Evolutionary conservation across 2,329 filamentous ascomycete species (phyloP).

Genomic region (Penicillium freii): DNA sequence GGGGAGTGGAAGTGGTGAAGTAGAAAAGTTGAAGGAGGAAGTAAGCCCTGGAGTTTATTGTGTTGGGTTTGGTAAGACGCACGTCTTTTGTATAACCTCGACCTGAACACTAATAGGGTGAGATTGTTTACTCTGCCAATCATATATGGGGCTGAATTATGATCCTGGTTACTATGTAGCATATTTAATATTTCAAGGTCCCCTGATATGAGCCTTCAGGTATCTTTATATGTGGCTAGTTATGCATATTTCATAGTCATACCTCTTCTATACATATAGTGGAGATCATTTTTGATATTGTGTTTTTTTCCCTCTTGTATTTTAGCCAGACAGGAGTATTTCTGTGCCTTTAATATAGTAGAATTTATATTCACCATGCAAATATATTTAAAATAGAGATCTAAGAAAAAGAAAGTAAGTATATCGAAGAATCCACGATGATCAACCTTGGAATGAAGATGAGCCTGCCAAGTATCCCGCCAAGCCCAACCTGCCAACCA

Average conservation of each 20-base stretch:
- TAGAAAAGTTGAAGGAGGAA: background rate
- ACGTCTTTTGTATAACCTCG: background rate
- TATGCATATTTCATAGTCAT: background rate
- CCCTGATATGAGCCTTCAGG: no score
- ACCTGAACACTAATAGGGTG: background rate
- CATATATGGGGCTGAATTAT: background rate
- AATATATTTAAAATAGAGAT: background rate
- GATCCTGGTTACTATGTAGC: background rate
- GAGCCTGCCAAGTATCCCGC: background rate
- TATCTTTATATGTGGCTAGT: background rate
- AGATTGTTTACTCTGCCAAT: background rate
- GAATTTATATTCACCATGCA: accelerated
- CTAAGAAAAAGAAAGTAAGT: background rate
- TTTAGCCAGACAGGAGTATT: background rate
- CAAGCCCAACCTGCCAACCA: slow-evolving; percentile 9
- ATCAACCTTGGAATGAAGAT: background rate
- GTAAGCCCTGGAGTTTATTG: background rate
- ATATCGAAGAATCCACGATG: background rate
- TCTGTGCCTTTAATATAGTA: background rate
- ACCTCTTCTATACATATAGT: background rate
- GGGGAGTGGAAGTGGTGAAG: background rate
- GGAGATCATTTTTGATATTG: background rate
- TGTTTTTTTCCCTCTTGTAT: background rate
- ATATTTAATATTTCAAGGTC: background rate
- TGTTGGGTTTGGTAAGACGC: background rate